Base-by-base conservation (phyloP, 306 rosid species). In the Amphicarpaea edgeworthii region DNA sequence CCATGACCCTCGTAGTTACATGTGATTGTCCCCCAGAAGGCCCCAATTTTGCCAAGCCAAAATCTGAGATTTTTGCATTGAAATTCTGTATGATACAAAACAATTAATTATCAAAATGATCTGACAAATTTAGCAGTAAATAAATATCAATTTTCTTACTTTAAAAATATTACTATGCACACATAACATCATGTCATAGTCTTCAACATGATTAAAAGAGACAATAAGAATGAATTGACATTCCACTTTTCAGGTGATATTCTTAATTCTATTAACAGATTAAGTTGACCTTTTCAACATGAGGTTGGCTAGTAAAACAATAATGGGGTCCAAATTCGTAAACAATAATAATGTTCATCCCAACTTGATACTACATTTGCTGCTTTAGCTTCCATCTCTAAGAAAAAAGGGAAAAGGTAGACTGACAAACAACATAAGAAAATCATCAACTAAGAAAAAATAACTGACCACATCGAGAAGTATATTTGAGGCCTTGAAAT, bases 401-500 rank as follows among this genome's bases (percentile, higher is more conserved):
- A 4, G 28, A 51, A 50, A 75, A 37, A 45, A 49, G 79, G 38
- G 16, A 41, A 57, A 38, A 45, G 17, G 68, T 14, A 8, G 68
- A 62, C n/a, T 16, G 34, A 20, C 10, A 26, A 81, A 46, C 46
- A 59, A 65, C 61, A 55, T 17, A 20, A 76, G 53, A 72, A 79
- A 12, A 21, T 50, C 6, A 21, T 50, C 6, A 34, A 59, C 15
- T 11, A 62, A 49, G 49, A 68, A 72, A 64, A 75, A 46, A 23
- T 19, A 65, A 83, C 93, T 63, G 26, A 93, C 98, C 91, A 26
- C 81, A 55, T 93, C 97, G 9, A 93, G 96, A 34, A 93, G 87
- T 72, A 93, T 90, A 75, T 91, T 91, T 12, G 97, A 90, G 57
- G 98, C 91, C 81, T 93, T 93, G 79, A 93, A 93, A 85, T 91